phyloP scores from a whole-genome alignment of 2,329 filamentous ascomycete genomes.

The Dendryphion nanum region DNA sequence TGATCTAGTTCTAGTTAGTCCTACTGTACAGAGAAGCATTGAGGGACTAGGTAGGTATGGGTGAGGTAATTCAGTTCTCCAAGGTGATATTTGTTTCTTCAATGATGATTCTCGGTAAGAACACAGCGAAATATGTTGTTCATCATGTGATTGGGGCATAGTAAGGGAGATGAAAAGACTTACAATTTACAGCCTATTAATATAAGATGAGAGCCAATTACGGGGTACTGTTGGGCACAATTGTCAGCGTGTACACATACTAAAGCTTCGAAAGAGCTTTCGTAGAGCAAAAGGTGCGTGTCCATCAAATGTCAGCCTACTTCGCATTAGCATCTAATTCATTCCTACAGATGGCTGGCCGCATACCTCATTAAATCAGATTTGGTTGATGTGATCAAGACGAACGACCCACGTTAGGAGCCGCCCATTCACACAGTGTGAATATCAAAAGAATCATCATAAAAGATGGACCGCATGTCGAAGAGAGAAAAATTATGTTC shows the following conservation, averaged over 20 bases:
- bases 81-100: slow-evolving; percentile 64
- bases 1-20: too few species aligned
- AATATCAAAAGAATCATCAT: slow-evolving; percentile 67
- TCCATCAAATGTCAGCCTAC: slow-evolving; percentile 41
- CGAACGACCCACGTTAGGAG: slow-evolving; percentile 48
- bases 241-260: slow-evolving; percentile 23
- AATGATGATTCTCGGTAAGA: slow-evolving; percentile 60
- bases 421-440: slow-evolving; percentile 66
- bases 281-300: slow-evolving; percentile 13
- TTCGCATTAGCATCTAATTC: slow-evolving; percentile 18
- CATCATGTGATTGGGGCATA: slow-evolving; percentile 51
- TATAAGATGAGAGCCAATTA: too few species aligned
- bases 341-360: background rate
- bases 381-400: slow-evolving; percentile 63
- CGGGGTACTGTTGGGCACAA: slow-evolving; percentile 3
- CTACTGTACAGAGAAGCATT: too few species aligned
- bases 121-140: slow-evolving; percentile 62
- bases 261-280: slow-evolving; percentile 8
- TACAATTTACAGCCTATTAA: background rate
- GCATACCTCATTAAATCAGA: slow-evolving; percentile 69
- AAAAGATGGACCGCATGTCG: slow-evolving; percentile 45
- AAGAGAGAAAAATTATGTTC: slow-evolving; percentile 19
- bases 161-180: slow-evolving; percentile 3
- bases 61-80: slow-evolving; percentile 57
- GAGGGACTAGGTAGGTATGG: too few species aligned